A percentile compares a stretch with the other conserved stretches of the same genome.
phyloP scores from a whole-genome alignment of 1,139 yeast species.

The Lizanozyma gosingica region DNA sequence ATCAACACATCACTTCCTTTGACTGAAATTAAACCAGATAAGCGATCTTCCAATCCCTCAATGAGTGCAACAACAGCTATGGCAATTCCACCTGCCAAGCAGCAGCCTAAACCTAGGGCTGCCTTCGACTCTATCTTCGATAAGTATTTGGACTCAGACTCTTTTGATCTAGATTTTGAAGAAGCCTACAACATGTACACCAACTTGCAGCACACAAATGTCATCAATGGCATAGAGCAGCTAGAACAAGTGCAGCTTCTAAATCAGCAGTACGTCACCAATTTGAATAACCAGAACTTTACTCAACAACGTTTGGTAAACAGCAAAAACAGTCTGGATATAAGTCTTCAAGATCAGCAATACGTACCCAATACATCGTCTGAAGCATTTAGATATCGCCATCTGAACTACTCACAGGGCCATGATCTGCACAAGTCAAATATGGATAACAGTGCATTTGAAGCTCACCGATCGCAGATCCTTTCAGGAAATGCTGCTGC shows the following conservation, averaged over 20 bases:
- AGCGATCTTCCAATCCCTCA: no score
- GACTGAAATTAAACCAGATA: no score
- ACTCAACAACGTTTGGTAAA: background rate
- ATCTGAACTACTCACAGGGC: background rate
- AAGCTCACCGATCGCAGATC: background rate
- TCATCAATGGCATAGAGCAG: slow-evolving; percentile 26
- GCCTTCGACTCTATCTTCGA: background rate
- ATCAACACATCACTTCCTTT: no score
- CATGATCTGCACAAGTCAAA: background rate
- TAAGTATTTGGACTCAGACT: slow-evolving; percentile 9
- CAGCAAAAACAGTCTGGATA: background rate
- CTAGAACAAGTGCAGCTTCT: slow-evolving; percentile 31
- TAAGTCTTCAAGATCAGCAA: no score
- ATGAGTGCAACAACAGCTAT: background rate
- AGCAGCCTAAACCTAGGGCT: background rate
- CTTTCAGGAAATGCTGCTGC: background rate
- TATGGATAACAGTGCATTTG: background rate
- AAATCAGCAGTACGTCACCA: slow-evolving; percentile 15
- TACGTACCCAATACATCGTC: no score
- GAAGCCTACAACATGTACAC: slow-evolving; percentile 38
- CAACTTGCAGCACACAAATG: slow-evolving; percentile 32
- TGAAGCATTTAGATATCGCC: background rate
- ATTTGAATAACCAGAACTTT: slow-evolving; percentile 1
- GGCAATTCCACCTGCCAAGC: background rate
- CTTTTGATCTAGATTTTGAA: slow-evolving; percentile 36